Base-by-base conservation (phyloP, 768 basidiomycete genomes). In the Mycena epipterygia region DNA sequence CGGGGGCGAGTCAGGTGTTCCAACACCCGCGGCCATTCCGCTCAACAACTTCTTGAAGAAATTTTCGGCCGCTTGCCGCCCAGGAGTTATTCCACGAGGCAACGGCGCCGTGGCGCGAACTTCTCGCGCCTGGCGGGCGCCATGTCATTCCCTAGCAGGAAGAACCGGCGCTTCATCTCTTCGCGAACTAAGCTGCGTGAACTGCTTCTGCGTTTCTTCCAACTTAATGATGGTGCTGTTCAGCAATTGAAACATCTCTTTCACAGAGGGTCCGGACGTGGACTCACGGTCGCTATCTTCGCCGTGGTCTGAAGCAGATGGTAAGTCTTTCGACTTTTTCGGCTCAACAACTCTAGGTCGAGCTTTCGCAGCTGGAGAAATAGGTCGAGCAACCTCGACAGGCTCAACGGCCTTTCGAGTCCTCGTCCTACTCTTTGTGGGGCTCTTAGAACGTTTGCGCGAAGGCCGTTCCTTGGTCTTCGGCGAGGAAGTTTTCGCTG, bases 31-130 rank as follows among this genome's bases (percentile, higher is more conserved):
- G 32, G 29, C 21, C 21, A 42, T 44, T 9, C 37, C 62, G 17
- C 62, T 49, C 25, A 64, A 25, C 21, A 51, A 49, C 13, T 17
- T 37, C 3, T 52, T 51, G 29, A 64, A 53, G 37, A 64, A 64
- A 16, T 30, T 32, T 17, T 53, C 49, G 5, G 49, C 61, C 6
- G 62, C 62, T 17, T 32, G 6, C 35, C 51, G 19, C 9, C 60
- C 60, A 3, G 60, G 60, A 13, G 60, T 61, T 0, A 35, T n/a
- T 4, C 32, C 60, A 0, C 60, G 44, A 1, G 44, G 8, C 3
- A 25, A 5, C 2, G 32, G 46, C 3, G 30, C n/a, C n/a, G n/a
- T 19, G 4, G 14, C 44, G 23, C 44, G 44, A 8, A n/a, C 44
- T 5, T n/a, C 44, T n/a, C 3, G 21, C 11, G n/a, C 21, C n/a